Percentiles rank a stretch among this genome's conserved stretches.
These are phyloP conservation scores for Hypoxylon sp. DNA, from an alignment of 2,329 filamentous ascomycete species.

Conservation along the genomic window DNA sequence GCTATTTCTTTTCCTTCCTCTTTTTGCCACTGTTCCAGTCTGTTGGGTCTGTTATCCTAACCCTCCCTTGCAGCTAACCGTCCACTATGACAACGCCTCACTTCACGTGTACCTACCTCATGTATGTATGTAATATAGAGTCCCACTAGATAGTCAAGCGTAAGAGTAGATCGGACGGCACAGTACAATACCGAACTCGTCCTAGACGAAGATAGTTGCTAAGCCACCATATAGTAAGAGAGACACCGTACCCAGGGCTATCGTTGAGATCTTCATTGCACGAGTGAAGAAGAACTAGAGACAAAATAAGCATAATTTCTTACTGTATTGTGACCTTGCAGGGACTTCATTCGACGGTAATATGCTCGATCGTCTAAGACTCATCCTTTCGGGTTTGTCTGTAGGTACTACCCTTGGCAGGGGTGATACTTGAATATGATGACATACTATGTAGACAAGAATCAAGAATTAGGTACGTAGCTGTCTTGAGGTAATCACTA, in stretches of 20 bases:
- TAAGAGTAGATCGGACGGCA: constrained; percentile 19
- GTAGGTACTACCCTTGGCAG: neutral
- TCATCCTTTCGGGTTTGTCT: neutral
- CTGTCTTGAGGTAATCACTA: constrained; percentile 8
- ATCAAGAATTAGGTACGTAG: neutral
- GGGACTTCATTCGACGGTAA: neutral
- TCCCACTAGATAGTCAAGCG: neutral
- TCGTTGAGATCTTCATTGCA: constrained; percentile 16
- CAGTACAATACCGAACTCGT: constrained; percentile 6
- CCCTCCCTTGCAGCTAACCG: constrained; percentile 29
- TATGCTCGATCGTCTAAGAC: neutral
- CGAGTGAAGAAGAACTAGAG: neutral
- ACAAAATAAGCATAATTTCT: constrained; percentile 1
- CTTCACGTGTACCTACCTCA: constrained; percentile 1
- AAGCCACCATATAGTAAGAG: constrained; percentile 25
- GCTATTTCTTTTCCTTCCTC: constrained; percentile 14
- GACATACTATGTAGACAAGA: constrained; percentile 8
- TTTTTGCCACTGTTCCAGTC: constrained; percentile 18
- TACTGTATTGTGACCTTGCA: neutral
- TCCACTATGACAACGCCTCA: constrained; percentile 11
- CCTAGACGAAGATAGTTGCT: constrained; percentile 30
- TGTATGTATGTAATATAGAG: constrained; percentile 14
- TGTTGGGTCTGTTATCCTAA: constrained; percentile 2
- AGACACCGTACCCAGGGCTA: neutral
- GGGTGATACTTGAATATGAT: constrained; percentile 1